A percentile compares a stretch with the other conserved stretches of the same genome.
Evolutionary conservation across 163 green algal species (phyloP).

Genomic region (Scenedesmus sp.): DNA sequence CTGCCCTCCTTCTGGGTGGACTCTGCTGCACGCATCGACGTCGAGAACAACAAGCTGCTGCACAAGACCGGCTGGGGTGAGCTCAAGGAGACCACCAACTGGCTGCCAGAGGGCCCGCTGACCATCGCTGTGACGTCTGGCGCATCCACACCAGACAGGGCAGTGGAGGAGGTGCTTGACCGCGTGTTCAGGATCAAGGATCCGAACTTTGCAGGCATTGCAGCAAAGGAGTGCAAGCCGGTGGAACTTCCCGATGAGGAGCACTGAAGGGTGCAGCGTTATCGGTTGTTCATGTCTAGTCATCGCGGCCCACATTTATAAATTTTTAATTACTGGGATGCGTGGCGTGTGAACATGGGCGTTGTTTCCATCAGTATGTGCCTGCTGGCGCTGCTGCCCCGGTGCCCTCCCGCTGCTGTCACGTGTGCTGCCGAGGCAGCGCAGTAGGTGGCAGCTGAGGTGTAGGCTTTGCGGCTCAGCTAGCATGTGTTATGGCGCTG

Average conservation of each 20-base stretch:
- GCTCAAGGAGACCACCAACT: slow-evolving; percentile 88
- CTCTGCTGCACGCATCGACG: slow-evolving; percentile 89
- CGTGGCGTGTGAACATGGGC: not conserved
- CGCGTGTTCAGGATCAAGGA: slow-evolving; percentile 86
- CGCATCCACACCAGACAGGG: slow-evolving; percentile 89
- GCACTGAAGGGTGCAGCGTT: slow-evolving; percentile 18
- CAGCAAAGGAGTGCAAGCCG: slow-evolving; percentile 55
- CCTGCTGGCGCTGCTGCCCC: not conserved
- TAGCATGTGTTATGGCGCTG: not conserved
- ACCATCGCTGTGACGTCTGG: slow-evolving; percentile 93
- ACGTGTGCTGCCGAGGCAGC: not conserved
- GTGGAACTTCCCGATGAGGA: slow-evolving; percentile 47
- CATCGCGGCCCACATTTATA: no score
- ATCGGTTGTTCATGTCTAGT: not conserved
- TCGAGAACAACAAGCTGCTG: slow-evolving; percentile 82
- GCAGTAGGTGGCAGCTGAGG: not conserved
- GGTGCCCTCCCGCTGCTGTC: not conserved
- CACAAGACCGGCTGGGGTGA: slow-evolving; percentile 87
- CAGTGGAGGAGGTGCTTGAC: slow-evolving; percentile 93
- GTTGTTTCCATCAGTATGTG: not conserved
- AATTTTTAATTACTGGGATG: no score
- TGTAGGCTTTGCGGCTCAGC: not conserved
- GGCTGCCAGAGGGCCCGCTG: slow-evolving; percentile 83
- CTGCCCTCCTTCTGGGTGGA: slow-evolving; percentile 98
- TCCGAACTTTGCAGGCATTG: slow-evolving; percentile 77